These are phyloP conservation scores for Pleurotus citrinopileatus DNA, from an alignment of 768 basidiomycete species.

Conservation along the genomic window DNA sequence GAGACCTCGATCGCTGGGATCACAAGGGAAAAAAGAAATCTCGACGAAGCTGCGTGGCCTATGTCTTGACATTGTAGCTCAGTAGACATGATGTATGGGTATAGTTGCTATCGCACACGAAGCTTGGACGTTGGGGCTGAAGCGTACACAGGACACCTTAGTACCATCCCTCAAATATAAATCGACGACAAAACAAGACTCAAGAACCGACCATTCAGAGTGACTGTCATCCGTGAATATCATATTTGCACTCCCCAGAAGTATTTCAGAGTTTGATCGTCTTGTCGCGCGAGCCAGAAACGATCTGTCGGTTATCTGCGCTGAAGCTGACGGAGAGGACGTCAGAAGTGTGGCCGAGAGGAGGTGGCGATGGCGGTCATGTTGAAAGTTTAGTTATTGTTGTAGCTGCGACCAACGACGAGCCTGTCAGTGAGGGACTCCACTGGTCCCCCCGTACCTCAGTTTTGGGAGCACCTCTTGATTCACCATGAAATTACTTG, in stretches of 20 bases:
- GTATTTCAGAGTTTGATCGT: slow-evolving; percentile 99
- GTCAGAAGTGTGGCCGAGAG: slow-evolving; percentile 96
- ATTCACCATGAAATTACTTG: too few relatives aligned
- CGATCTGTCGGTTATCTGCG: slow-evolving; percentile 99
- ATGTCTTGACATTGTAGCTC: neutral
- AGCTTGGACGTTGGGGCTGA: slow-evolving; percentile 87
- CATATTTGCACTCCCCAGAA: slow-evolving; percentile 99
- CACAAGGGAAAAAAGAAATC: slow-evolving; percentile 56
- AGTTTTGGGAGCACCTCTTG: too few relatives aligned
- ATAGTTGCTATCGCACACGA: neutral
- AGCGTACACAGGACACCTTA: slow-evolving; percentile 99
- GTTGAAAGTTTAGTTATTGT: slow-evolving; percentile 33
- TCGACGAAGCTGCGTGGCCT: slow-evolving; percentile 44
- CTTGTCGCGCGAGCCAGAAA: slow-evolving; percentile 94
- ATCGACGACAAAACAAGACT: too few relatives aligned
- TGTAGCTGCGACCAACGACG: slow-evolving; percentile 26
- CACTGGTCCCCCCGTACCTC: too few relatives aligned
- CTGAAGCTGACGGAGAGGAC: slow-evolving; percentile 99
- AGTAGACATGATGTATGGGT: neutral
- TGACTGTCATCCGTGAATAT: slow-evolving; percentile 99
- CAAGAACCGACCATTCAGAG: slow-evolving; percentile 70
- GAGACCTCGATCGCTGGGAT: slow-evolving; percentile 75
- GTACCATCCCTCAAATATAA: too few relatives aligned
- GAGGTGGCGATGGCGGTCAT: slow-evolving; percentile 99
- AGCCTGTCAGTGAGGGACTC: slow-evolving; percentile 30